Evolutionary conservation across 768 basidiomycete genomes (phyloP).

Genomic region (Baorangia bicolor): DNA sequence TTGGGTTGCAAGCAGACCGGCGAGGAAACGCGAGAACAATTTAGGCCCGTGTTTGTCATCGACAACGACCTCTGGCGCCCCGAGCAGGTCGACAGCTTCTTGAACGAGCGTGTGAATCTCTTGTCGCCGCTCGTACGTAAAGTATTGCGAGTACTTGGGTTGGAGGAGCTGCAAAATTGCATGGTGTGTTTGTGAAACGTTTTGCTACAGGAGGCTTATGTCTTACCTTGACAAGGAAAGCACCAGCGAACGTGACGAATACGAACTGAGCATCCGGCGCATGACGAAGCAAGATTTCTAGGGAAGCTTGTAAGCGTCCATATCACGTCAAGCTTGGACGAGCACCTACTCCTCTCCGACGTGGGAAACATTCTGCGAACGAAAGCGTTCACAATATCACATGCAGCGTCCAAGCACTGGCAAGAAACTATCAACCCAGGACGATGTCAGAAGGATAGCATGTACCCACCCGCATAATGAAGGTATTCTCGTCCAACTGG

Average conservation of each 20-base stretch:
- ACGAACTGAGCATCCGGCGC: constrained; percentile 81
- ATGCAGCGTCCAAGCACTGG: constrained; percentile 67
- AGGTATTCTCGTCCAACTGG: constrained; percentile 57
- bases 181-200: not conserved
- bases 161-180: constrained; percentile 60
- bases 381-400: constrained; percentile 61
- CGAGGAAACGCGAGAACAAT: constrained; percentile 77
- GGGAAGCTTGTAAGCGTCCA: constrained; percentile 1
- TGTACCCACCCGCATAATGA: constrained; percentile 59
- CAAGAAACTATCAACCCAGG: not conserved
- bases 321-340: not conserved
- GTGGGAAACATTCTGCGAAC: constrained; percentile 55
- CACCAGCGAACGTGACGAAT: constrained; percentile 76
- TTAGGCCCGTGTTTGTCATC: constrained; percentile 82
- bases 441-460: not conserved
- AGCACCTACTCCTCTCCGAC: constrained; percentile 48
- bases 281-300: constrained; percentile 61
- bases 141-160: constrained; percentile 65
- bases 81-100: constrained; percentile 63
- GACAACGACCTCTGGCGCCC: constrained; percentile 67
- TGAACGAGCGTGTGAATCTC: constrained; percentile 66
- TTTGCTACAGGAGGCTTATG: not conserved
- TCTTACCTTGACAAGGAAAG: constrained; percentile 76
- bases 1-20: constrained; percentile 64
- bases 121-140: constrained; percentile 54